phyloP scores from a whole-genome alignment of 805 yeast genomes.

The Wickerhamiella qilinensis region DNA sequence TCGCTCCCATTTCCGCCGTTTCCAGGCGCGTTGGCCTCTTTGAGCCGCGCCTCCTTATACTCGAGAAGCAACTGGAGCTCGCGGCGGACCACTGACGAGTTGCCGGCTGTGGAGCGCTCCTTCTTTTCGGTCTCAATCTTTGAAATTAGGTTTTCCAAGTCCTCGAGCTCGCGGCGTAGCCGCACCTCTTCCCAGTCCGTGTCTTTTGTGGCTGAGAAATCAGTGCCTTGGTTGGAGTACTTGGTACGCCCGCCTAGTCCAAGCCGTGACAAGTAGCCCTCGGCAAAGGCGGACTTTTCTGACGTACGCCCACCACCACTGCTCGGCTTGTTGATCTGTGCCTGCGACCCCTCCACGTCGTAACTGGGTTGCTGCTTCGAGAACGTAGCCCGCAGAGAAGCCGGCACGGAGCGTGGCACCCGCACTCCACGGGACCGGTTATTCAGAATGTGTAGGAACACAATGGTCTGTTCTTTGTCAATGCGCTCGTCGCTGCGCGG shows the following conservation, averaged over 20 bases:
- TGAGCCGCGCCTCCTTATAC: slow-evolving; percentile 52
- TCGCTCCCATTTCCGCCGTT: slow-evolving; percentile 5
- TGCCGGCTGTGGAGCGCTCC: slow-evolving; percentile 9
- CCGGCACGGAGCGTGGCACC: slow-evolving; percentile 90
- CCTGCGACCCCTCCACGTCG: slow-evolving; percentile 31
- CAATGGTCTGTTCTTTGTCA: slow-evolving; percentile 84
- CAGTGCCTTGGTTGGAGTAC: slow-evolving; percentile 40
- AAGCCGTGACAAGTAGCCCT: slow-evolving; percentile 19
- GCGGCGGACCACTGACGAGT: slow-evolving; percentile 26
- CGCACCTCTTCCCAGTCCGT: slow-evolving; percentile 90
- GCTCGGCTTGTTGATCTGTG: slow-evolving; percentile 20
- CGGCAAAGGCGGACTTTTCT: slow-evolving; percentile 17
- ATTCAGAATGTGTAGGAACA: slow-evolving; percentile 77
- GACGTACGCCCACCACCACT: neutral
- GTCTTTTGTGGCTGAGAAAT: slow-evolving; percentile 34
- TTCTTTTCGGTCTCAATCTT: slow-evolving; percentile 30
- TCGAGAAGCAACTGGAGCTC: slow-evolving; percentile 73
- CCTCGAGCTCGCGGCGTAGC: slow-evolving; percentile 59
- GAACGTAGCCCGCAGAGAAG: slow-evolving; percentile 78
- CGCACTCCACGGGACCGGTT: slow-evolving; percentile 74
- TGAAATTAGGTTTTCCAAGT: slow-evolving; percentile 49
- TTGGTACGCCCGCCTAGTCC: slow-evolving; percentile 25
- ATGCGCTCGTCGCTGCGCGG: slow-evolving; percentile 78
- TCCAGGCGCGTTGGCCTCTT: slow-evolving; percentile 11
- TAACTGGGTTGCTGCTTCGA: slow-evolving; percentile 70